Percentiles rank a stretch among this genome's conserved stretches.
phyloP scores from a whole-genome alignment of 192 early-diverging fungal species.

The Linnemannia schmuckeri region DNA sequence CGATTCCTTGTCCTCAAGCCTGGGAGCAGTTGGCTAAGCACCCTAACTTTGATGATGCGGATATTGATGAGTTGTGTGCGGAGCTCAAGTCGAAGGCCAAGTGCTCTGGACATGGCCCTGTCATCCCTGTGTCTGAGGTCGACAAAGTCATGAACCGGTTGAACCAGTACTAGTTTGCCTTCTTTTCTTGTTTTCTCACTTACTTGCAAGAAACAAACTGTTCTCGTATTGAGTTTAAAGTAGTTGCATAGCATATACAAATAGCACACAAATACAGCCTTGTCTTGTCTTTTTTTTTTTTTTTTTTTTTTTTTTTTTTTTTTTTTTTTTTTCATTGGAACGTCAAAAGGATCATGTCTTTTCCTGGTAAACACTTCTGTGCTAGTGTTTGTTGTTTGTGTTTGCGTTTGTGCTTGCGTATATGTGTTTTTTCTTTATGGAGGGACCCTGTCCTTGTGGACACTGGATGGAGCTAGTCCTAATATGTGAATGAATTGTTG shows the following conservation, averaged over 20 bases:
- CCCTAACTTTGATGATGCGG: slow-evolving; percentile 68
- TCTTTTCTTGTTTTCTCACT: neutral
- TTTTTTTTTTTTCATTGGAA: neutral
- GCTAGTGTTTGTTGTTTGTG: no score
- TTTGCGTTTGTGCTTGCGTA: no score
- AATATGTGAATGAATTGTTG: neutral
- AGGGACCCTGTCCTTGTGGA: neutral
- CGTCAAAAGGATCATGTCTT: no score
- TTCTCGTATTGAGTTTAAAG: neutral
- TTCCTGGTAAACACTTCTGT: no score
- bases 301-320: neutral
- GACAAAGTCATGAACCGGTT: slow-evolving; percentile 47
- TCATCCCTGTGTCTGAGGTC: slow-evolving; percentile 62
- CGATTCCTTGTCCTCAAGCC: slow-evolving; percentile 60
- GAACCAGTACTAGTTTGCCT: slow-evolving; percentile 30
- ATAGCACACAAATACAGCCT: neutral
- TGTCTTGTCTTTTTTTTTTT: neutral
- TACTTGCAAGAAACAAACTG: no score
- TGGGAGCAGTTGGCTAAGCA: slow-evolving; percentile 71
- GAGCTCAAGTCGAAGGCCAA: slow-evolving; percentile 68
- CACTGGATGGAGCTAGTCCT: neutral
- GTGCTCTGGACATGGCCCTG: slow-evolving; percentile 69
- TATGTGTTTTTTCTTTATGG: neutral
- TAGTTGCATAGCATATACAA: neutral
- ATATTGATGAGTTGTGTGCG: slow-evolving; percentile 66